Evolutionary conservation across 495 filamentous ascomycete species (phyloP).

Genomic region (Aspergillus steynii): DNA sequence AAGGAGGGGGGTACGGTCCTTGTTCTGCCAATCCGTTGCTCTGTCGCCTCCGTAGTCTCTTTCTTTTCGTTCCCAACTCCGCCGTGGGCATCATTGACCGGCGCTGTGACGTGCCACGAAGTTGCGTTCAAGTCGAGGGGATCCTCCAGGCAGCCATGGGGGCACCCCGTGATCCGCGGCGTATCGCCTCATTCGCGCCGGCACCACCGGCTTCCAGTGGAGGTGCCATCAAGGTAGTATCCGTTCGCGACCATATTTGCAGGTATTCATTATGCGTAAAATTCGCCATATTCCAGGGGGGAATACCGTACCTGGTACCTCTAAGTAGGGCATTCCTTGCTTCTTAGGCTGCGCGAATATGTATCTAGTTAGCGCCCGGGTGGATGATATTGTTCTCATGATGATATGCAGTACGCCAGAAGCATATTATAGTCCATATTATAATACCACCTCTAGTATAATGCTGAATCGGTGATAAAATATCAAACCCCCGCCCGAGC

Average conservation of each 20-base stretch:
- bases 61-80: conserved; percentile 9
- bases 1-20: conserved; percentile 1
- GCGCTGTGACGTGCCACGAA: conserved; percentile 18
- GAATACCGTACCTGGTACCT: conserved; percentile 4
- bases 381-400: background rate
- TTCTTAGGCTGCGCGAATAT: background rate
- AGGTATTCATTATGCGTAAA: background rate
- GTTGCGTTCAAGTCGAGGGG: conserved; percentile 3
- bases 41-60: background rate
- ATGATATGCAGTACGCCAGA: too few relatives aligned
- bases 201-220: conserved; percentile 15
- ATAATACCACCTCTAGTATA: too few relatives aligned
- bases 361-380: background rate
- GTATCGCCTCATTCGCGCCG: conserved; percentile 16
- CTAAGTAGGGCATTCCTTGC: conserved; percentile 7
- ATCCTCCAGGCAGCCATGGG: conserved; percentile 7
- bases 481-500: background rate
- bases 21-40: too few relatives aligned
- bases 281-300: background rate
- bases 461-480: too few relatives aligned
- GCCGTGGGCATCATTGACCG: conserved; percentile 11
- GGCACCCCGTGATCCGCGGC: conserved; percentile 19
- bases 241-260: background rate
- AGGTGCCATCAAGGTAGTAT: conserved; percentile 1
- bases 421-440: too few relatives aligned